phyloP scores from a whole-genome alignment of 2,329 filamentous ascomycete genomes.

The Camptophora hylomeconis region DNA sequence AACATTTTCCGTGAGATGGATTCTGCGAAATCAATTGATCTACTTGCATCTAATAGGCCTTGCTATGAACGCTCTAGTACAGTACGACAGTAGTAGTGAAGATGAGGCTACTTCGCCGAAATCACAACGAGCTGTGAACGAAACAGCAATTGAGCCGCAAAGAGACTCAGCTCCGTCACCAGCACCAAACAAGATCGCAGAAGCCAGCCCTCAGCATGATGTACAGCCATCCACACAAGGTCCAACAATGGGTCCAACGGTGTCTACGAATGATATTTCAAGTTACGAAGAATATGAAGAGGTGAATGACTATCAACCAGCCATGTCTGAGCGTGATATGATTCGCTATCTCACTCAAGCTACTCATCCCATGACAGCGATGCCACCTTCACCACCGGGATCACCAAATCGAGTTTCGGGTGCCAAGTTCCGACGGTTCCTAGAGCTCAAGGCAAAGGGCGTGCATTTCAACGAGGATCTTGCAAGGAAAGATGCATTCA shows the following conservation, averaged over 20 bases:
- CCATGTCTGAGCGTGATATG: constrained; percentile 21
- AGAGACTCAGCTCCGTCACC: too few species aligned
- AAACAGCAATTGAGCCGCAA: too few species aligned
- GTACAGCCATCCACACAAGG: too few species aligned
- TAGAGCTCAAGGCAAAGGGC: constrained; percentile 48
- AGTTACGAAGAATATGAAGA: constrained; percentile 5
- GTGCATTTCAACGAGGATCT: constrained; percentile 53
- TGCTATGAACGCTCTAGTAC: constrained; percentile 24
- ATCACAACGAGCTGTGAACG: too few species aligned
- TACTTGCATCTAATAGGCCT: too few species aligned
- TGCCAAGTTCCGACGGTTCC: constrained; percentile 47
- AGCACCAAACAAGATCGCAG: too few species aligned
- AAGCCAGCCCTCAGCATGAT: too few species aligned
- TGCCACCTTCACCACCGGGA: constrained; percentile 33
- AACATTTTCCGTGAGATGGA: too few species aligned
- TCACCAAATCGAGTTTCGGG: constrained; percentile 32
- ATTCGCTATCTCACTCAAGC: constrained; percentile 45
- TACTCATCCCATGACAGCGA: constrained; percentile 30
- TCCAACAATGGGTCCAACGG: constrained; percentile 14
- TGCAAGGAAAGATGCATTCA: constrained; percentile 41
- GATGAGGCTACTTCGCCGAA: constrained; percentile 26
- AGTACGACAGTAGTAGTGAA: constrained; percentile 33
- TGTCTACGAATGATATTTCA: constrained; percentile 8
- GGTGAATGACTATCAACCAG: constrained; percentile 3
- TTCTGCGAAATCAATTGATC: too few species aligned